Percentiles rank a stretch among this genome's conserved stretches.
Evolutionary conservation across 441 rosid genomes (phyloP).

Genomic region (Gossypium davidsonii): DNA sequence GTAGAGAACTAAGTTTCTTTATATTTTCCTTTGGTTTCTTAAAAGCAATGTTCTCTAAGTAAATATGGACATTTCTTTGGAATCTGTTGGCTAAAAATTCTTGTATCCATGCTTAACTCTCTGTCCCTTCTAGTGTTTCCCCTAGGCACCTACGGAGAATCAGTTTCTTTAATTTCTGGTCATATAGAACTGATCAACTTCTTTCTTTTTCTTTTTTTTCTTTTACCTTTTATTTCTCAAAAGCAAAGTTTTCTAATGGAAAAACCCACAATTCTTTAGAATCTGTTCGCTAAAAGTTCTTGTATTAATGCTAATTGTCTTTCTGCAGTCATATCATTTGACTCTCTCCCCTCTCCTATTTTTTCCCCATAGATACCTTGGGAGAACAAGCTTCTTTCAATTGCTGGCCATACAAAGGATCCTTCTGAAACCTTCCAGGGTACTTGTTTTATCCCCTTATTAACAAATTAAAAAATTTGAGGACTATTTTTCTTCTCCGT

Average conservation of each 20-base stretch:
- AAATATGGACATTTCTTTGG: slow-evolving; percentile 15
- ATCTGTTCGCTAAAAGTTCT: slow-evolving; percentile 19
- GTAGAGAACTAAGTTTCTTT: slow-evolving; percentile 26
- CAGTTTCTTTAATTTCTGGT: slow-evolving; percentile 79
- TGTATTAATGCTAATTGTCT: slow-evolving; percentile 11
- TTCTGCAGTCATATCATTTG: neutral
- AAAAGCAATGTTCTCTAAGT: slow-evolving; percentile 13
- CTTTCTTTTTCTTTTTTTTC: neutral
- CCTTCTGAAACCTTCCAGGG: slow-evolving; percentile 86
- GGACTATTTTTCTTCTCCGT: neutral
- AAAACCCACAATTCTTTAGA: slow-evolving; percentile 16
- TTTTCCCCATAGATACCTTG: slow-evolving; percentile 32
- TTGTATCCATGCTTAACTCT: slow-evolving; percentile 15
- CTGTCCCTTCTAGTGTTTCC: neutral
- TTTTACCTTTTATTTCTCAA: slow-evolving; percentile 13
- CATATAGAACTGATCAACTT: slow-evolving; percentile 29
- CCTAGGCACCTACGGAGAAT: slow-evolving; percentile 36
- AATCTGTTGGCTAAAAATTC: slow-evolving; percentile 17
- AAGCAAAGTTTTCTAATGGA: slow-evolving; percentile 15
- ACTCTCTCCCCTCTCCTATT: neutral
- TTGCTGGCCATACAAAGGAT: slow-evolving; percentile 93
- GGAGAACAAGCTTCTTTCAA: slow-evolving; percentile 85
- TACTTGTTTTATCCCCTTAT: slow-evolving; percentile 16
- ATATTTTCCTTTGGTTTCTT: slow-evolving; percentile 13
- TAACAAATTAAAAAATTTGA: neutral